Percentiles rank a stretch among this genome's conserved stretches.
These are phyloP conservation scores for Citrus sp. DNA, from an alignment of 345 rosid genomes.

Conservation along the genomic window DNA sequence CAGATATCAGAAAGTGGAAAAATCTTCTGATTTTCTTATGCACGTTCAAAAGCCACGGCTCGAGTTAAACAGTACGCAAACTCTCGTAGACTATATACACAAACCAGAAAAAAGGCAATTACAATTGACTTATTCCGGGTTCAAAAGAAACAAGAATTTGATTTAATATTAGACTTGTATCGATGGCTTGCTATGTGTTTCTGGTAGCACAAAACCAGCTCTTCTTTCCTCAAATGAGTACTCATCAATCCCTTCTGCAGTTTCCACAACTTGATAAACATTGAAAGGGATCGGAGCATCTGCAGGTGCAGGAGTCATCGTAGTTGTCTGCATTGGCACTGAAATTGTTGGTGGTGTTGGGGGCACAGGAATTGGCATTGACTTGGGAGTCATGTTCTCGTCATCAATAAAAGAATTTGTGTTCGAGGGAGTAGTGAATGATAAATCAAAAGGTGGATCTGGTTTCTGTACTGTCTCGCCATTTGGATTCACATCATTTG, in stretches of 20 bases:
- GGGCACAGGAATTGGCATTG: conserved; percentile 52
- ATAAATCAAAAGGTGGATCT: conserved; percentile 19
- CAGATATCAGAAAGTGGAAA: neutral
- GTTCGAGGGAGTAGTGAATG: conserved; percentile 53
- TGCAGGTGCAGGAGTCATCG: conserved; percentile 47
- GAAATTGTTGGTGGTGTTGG: conserved; percentile 65
- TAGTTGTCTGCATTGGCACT: conserved; percentile 68
- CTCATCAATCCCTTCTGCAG: conserved; percentile 58
- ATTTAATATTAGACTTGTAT: conserved; percentile 42
- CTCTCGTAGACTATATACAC: conserved; percentile 22
- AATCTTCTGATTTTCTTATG: neutral
- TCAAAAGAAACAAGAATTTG: conserved; percentile 10
- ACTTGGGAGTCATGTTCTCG: conserved; percentile 65
- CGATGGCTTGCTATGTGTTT: conserved; percentile 27
- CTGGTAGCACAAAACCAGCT: conserved; percentile 68
- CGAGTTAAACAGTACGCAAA: neutral
- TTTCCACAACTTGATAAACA: conserved; percentile 30
- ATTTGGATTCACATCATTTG: conserved; percentile 27
- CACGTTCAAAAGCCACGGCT: neutral
- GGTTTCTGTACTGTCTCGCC: conserved; percentile 34
- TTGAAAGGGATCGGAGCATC: conserved; percentile 18
- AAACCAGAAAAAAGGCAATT: conserved; percentile 39
- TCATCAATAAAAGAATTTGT: conserved; percentile 35
- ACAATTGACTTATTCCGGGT: conserved; percentile 43
- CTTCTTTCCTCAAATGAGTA: conserved; percentile 90